phyloP scores from a whole-genome alignment of 176 grass and related monocot genomes.

The Themeda triandra region DNA sequence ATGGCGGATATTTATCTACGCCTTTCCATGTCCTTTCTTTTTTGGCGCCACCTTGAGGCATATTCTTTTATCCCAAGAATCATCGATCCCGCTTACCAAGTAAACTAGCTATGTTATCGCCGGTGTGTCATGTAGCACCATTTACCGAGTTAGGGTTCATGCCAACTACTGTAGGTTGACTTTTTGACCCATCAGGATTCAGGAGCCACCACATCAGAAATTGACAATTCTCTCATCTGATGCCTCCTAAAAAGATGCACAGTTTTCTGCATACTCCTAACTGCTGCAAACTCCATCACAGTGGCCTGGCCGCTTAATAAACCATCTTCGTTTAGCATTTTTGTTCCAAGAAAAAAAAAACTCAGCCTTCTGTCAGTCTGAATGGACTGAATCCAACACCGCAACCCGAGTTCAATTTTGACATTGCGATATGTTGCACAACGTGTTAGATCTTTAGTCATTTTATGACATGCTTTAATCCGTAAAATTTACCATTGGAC shows the following conservation, averaged over 20 bases:
- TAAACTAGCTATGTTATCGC: not conserved
- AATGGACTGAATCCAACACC: not conserved
- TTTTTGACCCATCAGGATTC: not conserved
- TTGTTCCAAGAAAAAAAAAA: not conserved
- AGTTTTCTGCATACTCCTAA: not conserved
- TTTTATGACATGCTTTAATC: no score
- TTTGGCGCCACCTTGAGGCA: not conserved
- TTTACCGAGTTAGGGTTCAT: no score
- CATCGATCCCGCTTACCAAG: not conserved
- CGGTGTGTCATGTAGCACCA: not conserved
- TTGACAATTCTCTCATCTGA: not conserved
- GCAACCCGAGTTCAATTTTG: not conserved
- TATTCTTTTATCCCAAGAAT: slow-evolving; percentile 1
- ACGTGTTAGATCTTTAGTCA: no score
- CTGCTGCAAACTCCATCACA: not conserved
- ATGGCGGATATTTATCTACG: not conserved
- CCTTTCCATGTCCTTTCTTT: not conserved
- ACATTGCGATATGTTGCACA: not conserved
- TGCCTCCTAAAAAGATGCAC: not conserved
- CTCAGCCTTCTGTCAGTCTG: not conserved
- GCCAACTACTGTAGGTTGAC: no score
- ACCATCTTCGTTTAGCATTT: not conserved
- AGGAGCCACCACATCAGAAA: not conserved
- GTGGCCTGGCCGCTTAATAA: not conserved
- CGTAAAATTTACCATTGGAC: no score